A percentile compares a stretch with the other conserved stretches of the same genome.
Evolutionary conservation across 2,329 filamentous ascomycete species (phyloP).

Genomic region (Herpomyces periplanetae): DNA sequence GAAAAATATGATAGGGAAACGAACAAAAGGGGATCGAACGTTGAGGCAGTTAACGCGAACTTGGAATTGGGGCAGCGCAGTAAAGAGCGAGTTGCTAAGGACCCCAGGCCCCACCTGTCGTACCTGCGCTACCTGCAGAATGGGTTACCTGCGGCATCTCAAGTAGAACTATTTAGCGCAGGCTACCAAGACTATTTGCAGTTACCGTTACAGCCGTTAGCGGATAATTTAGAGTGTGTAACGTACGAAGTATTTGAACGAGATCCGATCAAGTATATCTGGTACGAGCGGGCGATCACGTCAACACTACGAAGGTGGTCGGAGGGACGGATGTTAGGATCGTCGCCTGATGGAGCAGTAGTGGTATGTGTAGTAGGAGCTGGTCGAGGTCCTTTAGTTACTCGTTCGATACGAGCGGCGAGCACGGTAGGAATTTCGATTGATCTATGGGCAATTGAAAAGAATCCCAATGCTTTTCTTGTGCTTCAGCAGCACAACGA

Average conservation of each 20-base stretch:
- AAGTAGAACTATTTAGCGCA: constrained; percentile 22
- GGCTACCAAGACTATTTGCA: constrained; percentile 81
- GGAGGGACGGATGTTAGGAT: constrained; percentile 27
- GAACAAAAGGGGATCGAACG: no score
- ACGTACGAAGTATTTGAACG: constrained; percentile 97
- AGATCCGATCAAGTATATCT: constrained; percentile 85
- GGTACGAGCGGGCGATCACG: constrained; percentile 54
- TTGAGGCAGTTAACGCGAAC: no score
- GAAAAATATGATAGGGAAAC: constrained; percentile 8
- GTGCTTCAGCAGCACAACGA: constrained; percentile 57
- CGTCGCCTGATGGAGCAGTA: constrained; percentile 25
- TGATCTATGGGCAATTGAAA: constrained; percentile 69
- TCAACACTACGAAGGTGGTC: constrained; percentile 48
- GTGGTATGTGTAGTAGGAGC: constrained; percentile 75
- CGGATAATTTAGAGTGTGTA: constrained; percentile 79
- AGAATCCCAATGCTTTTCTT: constrained; percentile 91
- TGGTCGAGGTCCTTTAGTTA: constrained; percentile 64
- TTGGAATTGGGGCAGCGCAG: no score
- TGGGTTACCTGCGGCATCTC: constrained; percentile 25
- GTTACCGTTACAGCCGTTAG: constrained; percentile 64
- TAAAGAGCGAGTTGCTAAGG: no score
- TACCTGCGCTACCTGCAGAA: constrained; percentile 56
- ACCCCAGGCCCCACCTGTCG: constrained; percentile 23
- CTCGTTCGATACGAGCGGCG: constrained; percentile 44
- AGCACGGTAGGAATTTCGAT: constrained; percentile 32